Percentiles rank a stretch among this genome's conserved stretches.
These are phyloP conservation scores for Magnusiomyces ingens DNA, from an alignment of 1,139 yeast species.

Conservation along the genomic window DNA sequence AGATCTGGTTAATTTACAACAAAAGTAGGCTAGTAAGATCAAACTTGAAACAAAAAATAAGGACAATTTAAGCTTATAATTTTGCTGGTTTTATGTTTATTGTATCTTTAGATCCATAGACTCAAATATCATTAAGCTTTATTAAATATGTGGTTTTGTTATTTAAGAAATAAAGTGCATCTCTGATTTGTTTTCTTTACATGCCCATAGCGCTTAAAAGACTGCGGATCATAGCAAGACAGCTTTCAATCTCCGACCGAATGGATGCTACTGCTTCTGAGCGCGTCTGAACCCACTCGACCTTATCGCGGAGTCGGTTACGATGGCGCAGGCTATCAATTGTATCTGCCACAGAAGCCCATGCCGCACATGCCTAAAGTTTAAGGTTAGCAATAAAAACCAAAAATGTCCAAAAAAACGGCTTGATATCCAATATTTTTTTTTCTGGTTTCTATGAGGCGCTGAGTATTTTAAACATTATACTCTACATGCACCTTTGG, in stretches of 20 bases:
- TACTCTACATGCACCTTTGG: too few species aligned
- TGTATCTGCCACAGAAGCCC: conserved; percentile 17
- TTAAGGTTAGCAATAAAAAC: neutral
- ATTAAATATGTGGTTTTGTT: neutral
- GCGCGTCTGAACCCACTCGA: conserved; percentile 15
- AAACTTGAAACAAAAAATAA: neutral
- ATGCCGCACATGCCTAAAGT: conserved; percentile 12
- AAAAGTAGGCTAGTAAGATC: neutral
- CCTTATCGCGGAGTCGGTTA: conserved; percentile 12
- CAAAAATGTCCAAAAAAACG: neutral
- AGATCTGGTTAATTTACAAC: neutral
- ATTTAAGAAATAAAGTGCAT: neutral
- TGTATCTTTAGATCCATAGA: too few species aligned
- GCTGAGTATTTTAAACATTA: too few species aligned
- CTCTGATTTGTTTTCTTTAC: neutral
- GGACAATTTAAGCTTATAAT: neutral
- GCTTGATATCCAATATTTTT: too few species aligned
- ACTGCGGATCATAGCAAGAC: conserved; percentile 13
- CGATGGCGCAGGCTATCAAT: conserved; percentile 13
- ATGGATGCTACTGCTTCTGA: conserved; percentile 9
- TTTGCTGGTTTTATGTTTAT: neutral
- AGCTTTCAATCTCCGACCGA: conserved; percentile 11
- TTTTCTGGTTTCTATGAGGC: too few species aligned
- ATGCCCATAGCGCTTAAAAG: conserved; percentile 11
- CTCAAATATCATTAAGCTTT: neutral